These are phyloP conservation scores for Trifolium pratense DNA, from an alignment of 306 rosid species.

Conservation along the genomic window DNA sequence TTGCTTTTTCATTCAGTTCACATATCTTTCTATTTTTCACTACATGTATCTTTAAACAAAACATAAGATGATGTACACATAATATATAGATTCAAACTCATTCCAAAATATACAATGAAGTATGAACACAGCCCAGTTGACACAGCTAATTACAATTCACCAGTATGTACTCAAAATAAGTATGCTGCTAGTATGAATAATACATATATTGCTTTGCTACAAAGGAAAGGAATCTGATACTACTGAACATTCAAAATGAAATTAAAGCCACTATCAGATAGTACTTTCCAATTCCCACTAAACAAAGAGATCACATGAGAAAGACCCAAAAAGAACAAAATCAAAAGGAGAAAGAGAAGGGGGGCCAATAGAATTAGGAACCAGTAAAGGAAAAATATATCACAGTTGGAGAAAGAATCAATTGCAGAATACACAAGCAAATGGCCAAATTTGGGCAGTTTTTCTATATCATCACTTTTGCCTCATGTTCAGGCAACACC, in stretches of 20 bases:
- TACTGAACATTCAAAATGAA: background rate
- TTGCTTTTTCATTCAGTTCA: background rate
- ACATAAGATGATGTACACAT: background rate
- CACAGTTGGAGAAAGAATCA: conserved; percentile 26
- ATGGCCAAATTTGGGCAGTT: conserved; percentile 22
- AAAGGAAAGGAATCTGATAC: conserved; percentile 14
- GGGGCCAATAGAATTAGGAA: background rate
- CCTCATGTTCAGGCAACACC: conserved; percentile 42
- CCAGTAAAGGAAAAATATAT: background rate
- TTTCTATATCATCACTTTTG: conserved; percentile 30
- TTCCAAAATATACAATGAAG: background rate
- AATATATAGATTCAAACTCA: background rate
- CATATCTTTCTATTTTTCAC: background rate
- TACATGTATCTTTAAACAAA: background rate
- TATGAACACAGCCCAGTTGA: background rate
- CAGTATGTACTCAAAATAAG: too few species aligned
- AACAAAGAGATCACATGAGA: conserved; percentile 31
- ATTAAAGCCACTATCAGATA: conserved; percentile 18
- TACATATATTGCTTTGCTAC: background rate
- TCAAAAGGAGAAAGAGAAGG: background rate
- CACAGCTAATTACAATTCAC: background rate
- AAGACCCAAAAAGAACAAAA: conserved; percentile 39
- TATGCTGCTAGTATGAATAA: background rate
- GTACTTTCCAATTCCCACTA: conserved; percentile 18
- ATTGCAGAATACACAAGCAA: conserved; percentile 32